These are phyloP conservation scores for Hymenoscyphus repandus DNA, from an alignment of 2,329 filamentous ascomycete species.

Conservation along the genomic window DNA sequence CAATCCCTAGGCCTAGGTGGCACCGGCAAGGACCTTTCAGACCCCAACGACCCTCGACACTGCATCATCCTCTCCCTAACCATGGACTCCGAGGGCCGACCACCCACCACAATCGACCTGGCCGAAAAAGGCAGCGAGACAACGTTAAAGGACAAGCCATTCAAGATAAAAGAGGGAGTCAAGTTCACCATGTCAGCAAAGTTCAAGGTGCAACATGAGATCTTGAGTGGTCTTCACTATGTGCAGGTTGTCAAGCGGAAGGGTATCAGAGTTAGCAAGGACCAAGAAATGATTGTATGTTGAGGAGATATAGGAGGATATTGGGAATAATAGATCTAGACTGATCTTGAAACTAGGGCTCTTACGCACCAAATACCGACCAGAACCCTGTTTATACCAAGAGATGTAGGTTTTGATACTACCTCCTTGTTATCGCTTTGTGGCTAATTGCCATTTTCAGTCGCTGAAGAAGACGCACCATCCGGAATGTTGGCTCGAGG, in stretches of 20 bases:
- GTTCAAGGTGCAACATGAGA: constrained; percentile 96
- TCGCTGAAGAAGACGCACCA: constrained; percentile 87
- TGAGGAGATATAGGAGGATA: not conserved
- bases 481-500: constrained; percentile 85
- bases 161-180: constrained; percentile 94
- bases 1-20: constrained; percentile 82
- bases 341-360: constrained; percentile 54
- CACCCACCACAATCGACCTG: constrained; percentile 85
- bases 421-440: not conserved
- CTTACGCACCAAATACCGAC: constrained; percentile 87
- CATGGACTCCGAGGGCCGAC: constrained; percentile 77
- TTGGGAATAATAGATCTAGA: not conserved
- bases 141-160: constrained; percentile 83
- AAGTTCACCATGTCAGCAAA: constrained; percentile 90
- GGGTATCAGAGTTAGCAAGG: constrained; percentile 82
- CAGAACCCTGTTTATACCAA: constrained; percentile 83
- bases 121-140: constrained; percentile 66
- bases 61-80: constrained; percentile 91
- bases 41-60: constrained; percentile 77
- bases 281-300: constrained; percentile 95
- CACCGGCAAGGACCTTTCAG: constrained; percentile 63
- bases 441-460: constrained; percentile 39
- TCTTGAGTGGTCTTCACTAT: constrained; percentile 92
- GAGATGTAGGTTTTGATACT: constrained; percentile 69
- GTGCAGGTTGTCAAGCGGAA: constrained; percentile 90